These are phyloP conservation scores for Plasmopara viticola DNA, from an alignment of 352 stramenopile species.

Conservation along the genomic window DNA sequence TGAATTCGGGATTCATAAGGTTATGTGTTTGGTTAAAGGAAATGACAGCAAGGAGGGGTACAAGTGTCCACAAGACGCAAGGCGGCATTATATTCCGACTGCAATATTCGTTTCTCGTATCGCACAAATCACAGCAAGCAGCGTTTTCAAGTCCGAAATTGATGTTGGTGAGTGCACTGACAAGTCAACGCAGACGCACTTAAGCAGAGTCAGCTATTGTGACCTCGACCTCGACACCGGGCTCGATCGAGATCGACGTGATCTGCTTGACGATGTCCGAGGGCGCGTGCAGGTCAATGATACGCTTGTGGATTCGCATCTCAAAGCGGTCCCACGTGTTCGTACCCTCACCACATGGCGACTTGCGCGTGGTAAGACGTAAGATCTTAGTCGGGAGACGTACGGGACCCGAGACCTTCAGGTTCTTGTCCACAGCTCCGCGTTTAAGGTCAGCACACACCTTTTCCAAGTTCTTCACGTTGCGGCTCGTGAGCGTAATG, in stretches of 20 bases:
- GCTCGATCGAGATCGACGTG: slow-evolving; percentile 98
- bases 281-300: slow-evolving; percentile 98
- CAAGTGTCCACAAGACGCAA: no score
- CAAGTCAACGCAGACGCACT: slow-evolving; percentile 9
- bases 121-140: no score
- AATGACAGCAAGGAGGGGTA: no score
- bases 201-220: slow-evolving; percentile 92
- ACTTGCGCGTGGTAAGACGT: slow-evolving; percentile 98
- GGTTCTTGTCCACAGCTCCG: slow-evolving; percentile 96
- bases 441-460: slow-evolving; percentile 98
- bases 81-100: no score
- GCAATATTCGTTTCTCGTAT: no score
- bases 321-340: slow-evolving; percentile 99
- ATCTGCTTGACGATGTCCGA: slow-evolving; percentile 99
- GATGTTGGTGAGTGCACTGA: no score
- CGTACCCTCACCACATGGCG: slow-evolving; percentile 96
- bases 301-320: slow-evolving; percentile 99
- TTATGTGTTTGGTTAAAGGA: no score
- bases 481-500: slow-evolving; percentile 98
- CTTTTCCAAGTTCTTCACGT: slow-evolving; percentile 99
- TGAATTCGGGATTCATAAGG: no score
- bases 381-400: slow-evolving; percentile 99
- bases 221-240: slow-evolving; percentile 98
- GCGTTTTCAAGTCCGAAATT: no score
- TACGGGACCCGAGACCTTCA: slow-evolving; percentile 97